Conservation (phyloP, 139 green algal genomes). For the Tetratostichococcus sp. region DNA sequence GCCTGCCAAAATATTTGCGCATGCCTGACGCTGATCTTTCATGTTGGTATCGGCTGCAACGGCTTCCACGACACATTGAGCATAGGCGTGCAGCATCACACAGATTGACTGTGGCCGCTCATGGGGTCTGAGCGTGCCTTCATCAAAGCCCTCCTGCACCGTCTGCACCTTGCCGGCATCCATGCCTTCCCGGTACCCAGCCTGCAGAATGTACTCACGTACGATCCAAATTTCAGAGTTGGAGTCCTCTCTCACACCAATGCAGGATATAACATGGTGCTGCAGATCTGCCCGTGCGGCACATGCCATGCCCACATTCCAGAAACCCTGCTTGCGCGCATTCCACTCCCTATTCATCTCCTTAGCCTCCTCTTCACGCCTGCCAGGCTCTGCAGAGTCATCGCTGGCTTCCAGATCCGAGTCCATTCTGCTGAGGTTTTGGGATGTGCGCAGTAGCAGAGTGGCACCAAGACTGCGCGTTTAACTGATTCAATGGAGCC, state of each 20-base stretch:
- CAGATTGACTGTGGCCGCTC: too few relatives aligned
- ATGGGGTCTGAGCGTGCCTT: background rate
- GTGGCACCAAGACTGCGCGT: too few relatives aligned
- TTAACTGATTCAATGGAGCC: too few relatives aligned
- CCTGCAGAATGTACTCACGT: slow-evolving; percentile 14
- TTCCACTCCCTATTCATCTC: slow-evolving; percentile 25
- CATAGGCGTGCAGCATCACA: too few relatives aligned
- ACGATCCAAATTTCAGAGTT: too few relatives aligned
- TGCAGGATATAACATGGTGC: background rate
- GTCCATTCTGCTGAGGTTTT: background rate
- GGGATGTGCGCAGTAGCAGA: too few relatives aligned
- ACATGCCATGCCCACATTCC: slow-evolving; percentile 9
- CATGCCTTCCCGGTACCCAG: slow-evolving; percentile 21
- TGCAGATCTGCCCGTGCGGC: too few relatives aligned
- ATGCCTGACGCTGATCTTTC: too few relatives aligned
- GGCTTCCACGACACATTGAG: too few relatives aligned
- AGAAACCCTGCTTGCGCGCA: slow-evolving; percentile 12
- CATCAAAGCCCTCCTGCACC: slow-evolving; percentile 22
- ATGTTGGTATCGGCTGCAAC: too few relatives aligned
- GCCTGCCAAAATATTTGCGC: too few relatives aligned
- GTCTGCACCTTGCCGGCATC: slow-evolving; percentile 20
- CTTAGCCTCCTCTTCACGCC: background rate
- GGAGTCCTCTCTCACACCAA: too few relatives aligned
- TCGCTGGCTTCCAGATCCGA: background rate
- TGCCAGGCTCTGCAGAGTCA: background rate